Percentiles rank a stretch among this genome's conserved stretches.
These are phyloP conservation scores for Brachypodium distachyon DNA, from an alignment of 202 grass and related monocot species.

Conservation along the genomic window DNA sequence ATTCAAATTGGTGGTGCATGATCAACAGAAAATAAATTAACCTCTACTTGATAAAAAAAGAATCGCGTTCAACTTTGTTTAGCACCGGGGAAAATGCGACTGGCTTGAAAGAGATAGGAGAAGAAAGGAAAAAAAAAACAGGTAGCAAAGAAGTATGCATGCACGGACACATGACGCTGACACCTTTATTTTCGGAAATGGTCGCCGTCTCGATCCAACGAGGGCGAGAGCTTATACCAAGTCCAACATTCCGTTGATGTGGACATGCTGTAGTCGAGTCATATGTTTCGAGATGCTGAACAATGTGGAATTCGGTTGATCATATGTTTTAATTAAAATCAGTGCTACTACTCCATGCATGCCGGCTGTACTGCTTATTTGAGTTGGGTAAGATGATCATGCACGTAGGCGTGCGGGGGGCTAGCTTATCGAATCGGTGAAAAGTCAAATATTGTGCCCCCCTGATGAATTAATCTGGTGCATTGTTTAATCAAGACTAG, in stretches of 20 bases:
- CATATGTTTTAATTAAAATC: no score
- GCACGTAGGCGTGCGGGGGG: no score
- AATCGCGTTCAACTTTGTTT: no score
- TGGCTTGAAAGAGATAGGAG: not conserved
- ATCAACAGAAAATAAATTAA: constrained; percentile 13
- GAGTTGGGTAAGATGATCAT: not conserved
- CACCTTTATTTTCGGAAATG: constrained; percentile 7
- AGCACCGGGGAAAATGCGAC: no score
- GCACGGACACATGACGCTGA: not conserved
- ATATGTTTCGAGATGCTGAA: constrained; percentile 10
- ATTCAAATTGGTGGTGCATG: not conserved
- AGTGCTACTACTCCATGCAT: not conserved
- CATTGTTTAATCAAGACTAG: not conserved
- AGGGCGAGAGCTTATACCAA: constrained; percentile 14
- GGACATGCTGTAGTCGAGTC: constrained; percentile 1
- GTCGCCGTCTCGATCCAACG: not conserved
- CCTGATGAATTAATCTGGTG: not conserved
- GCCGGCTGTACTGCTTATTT: not conserved
- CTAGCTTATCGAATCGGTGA: not conserved
- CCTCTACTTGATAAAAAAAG: no score
- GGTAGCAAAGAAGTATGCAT: no score
- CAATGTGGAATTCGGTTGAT: not conserved
- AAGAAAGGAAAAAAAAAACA: not conserved
- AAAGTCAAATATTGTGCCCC: not conserved
- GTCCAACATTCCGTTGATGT: constrained; percentile 26